Base-by-base conservation (phyloP, 2,329 filamentous ascomycete species). In the Xenosphaeropsis pyriputrescens region DNA sequence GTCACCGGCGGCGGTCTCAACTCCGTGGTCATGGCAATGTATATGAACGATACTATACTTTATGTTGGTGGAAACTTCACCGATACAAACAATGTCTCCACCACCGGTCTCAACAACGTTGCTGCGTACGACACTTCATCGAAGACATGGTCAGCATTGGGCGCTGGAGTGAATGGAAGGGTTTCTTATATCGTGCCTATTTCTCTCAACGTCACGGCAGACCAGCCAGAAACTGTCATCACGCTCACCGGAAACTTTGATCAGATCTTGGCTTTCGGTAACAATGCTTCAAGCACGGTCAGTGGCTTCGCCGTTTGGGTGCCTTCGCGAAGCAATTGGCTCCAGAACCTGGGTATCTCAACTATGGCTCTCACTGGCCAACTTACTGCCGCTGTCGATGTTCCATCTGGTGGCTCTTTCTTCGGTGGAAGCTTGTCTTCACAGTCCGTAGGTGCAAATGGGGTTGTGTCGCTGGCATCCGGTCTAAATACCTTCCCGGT, bases 251-350 rank as follows among this genome's bases (percentile, higher is more conserved):
- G 91, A 5, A 67, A 75, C 42, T 98, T 98, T 56, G 69, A 72
- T 13, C 64, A 75, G 38, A 74, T 94, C 43, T 69, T 79, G 18
- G 71, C 69, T 0, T 89, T 85, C 48, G 74, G 64, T 29, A 65
- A 65, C 45, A 78, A 78, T 46, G 57, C 67, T 6, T 70, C 75
- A 8, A 67, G 78, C 18, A 50, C 69, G 7, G 81, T 77, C 1
- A 59, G 74, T 36, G 86, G 88, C 2, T 85, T 98, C 50, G 89
- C 85, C 12, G 67, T 96, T 29, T 98, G 91, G 91, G 79, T 96
- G 6, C 84, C 84, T 3, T 93, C 86, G 3, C 67, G 71, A 43
- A 70, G 68, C 41, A 91, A 91, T 54, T 98, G 91, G 91, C 66
- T 98, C 13, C 75, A 85, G 52, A 91, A 93, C 47, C 61, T 95